These are phyloP conservation scores for Lyophyllum shimeji DNA, from an alignment of 768 basidiomycete species.

Conservation along the genomic window DNA sequence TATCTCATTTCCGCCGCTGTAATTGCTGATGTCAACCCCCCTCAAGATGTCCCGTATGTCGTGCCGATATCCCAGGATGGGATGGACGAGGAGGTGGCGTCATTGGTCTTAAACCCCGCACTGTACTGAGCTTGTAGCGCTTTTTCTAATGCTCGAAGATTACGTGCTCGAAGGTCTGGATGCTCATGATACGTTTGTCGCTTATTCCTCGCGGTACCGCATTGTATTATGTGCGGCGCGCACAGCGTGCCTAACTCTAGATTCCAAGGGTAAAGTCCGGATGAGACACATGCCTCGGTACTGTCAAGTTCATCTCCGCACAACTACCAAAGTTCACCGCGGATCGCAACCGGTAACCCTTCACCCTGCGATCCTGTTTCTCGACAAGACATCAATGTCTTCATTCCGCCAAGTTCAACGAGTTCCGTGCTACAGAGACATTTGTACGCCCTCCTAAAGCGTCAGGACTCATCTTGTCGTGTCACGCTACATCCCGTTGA, in stretches of 20 bases:
- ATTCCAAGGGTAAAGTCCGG: too few relatives aligned
- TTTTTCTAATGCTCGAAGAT: not conserved
- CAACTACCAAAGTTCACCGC: too few relatives aligned
- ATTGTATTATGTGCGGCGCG: too few relatives aligned
- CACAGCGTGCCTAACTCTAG: too few relatives aligned
- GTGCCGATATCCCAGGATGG: constrained; percentile 66
- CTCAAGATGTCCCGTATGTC: constrained; percentile 67
- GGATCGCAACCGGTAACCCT: too few relatives aligned
- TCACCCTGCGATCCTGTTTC: too few relatives aligned
- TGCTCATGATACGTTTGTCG: too few relatives aligned
- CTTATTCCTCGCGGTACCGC: too few relatives aligned
- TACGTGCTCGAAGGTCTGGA: not conserved
- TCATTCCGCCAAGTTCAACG: not conserved
- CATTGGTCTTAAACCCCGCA: constrained; percentile 54
- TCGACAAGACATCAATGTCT: too few relatives aligned
- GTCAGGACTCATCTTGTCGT: not conserved
- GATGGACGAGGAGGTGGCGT: constrained; percentile 71
- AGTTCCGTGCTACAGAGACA: not conserved
- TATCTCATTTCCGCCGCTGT: constrained; percentile 3
- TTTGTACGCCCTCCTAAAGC: not conserved
- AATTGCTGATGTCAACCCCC: not conserved
- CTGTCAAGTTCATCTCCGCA: too few relatives aligned
- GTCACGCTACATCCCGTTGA: not conserved
- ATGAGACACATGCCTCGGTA: too few relatives aligned
- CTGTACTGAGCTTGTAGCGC: constrained; percentile 37